Evolutionary conservation across 805 yeast species (phyloP), one percentile per base, ranked within the genome.

Genomic region (Allodekkera sacchari): DNA sequence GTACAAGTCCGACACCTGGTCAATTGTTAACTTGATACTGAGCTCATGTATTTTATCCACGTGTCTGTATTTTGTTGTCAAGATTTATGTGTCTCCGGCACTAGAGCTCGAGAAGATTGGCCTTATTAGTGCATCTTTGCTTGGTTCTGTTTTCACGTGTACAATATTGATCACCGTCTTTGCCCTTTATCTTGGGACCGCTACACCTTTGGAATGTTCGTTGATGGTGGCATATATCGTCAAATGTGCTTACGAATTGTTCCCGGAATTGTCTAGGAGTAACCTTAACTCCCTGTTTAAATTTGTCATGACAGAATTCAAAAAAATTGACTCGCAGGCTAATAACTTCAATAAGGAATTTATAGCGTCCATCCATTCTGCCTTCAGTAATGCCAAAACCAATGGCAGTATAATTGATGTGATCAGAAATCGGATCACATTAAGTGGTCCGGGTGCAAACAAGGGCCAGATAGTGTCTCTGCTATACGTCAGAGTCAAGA

Each of bases 171-270:
- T 92, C 22, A 85, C 95, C 1, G 53, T 83, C 3, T 85, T 71
- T 55, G 98, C 96, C 2, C 84, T 92, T 21, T 69, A 82, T 14
- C 74, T 89, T 2, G 79, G 80, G 6, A 73, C 71, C 38, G 96
- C 96, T 4, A 78, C 89, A n/a, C 77, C 89, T n/a, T 69, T 88
- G 31, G 98, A 92, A 57, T 72, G 87, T 20, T 81, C 95, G 9
- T 59, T 89, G 36, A 66, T 92, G 47, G 77, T 87, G 51, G 89
- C 94, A 7, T 92, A 92, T 56, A 78, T 89, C 39, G 95, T 92
- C 18, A 82, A 94, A 51, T 85, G 95, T 47, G 75, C 88, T 39
- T 92, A 92, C 55, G 94, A 88, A 51, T 76, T 95, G 3, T 85
- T 89, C 47, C 96, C 97, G 1, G 87, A 83, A 44, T 68, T 89